Evolutionary conservation across 2,329 filamentous ascomycete genomes (phyloP), one percentile per base, ranked within the genome.

Genomic region (Arthrinium phaeospermum): DNA sequence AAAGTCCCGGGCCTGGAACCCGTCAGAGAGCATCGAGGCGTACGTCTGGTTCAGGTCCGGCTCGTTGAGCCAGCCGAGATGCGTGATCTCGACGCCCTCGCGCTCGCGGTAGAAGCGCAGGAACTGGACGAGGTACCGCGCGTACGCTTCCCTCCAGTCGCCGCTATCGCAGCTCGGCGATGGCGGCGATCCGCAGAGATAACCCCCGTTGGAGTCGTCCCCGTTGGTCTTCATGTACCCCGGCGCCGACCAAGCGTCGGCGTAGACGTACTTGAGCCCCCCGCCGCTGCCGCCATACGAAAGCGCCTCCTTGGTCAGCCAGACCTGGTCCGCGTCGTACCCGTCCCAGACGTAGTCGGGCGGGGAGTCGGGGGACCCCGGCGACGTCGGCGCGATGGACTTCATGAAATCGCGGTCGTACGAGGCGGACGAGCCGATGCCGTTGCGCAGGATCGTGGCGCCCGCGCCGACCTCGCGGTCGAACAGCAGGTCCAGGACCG

Each of bases 1-100:
- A 77, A 89, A 88, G 53, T 86, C 84, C 67, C 84, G 86, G 4
- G 86, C 86, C 79, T 88, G 81, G 22, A 80, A 82, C 70, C 83
- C 84, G 45, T 82, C 79, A 12, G 83, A 85, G 45, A 80, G 79
- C 86, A 88, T 88, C 7, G 81, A 83, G 14, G 86, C 85, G 74
- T 87, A 86, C 41, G 57, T 75, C 53, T 71, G 73, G 37, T 76
- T 81, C 46, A 71, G 24, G 47, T 79, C 76, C 10, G 78, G 78
- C 67, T 80, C 78, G 67, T 80, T 80, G 47, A 79, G 70, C 47
- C 76, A 79, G 13, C 78, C 78, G 4, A 80, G 69, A 69, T 77
- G 75, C 14, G 75, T 76, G 27, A 81, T 70, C 24, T 70, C 44
- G 61, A 84, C 76, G 12, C 82, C 82, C 47, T 78, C 78, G 1